Percentiles rank a stretch among this genome's conserved stretches.
These are phyloP conservation scores for Trebouxiophyceae sp. DNA, from an alignment of 163 green algal species.

Conservation along the genomic window DNA sequence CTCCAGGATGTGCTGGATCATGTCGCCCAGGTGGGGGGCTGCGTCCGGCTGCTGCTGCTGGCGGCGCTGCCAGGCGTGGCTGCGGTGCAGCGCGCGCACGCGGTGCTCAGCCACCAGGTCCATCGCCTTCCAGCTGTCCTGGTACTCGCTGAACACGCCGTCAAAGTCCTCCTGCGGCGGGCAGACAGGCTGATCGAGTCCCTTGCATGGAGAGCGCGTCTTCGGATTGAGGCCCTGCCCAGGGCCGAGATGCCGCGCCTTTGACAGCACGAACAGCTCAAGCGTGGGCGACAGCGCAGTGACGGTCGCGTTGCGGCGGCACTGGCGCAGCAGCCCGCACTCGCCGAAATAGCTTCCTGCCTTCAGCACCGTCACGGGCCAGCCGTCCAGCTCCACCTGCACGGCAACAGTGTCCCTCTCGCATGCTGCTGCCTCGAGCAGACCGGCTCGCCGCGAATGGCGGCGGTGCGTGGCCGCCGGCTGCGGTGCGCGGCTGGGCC, in stretches of 20 bases:
- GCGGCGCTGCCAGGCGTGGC: constrained; percentile 1
- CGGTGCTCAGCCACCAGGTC: constrained; percentile 27
- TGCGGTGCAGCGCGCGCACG: constrained; percentile 14
- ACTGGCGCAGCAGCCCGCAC: constrained; percentile 24
- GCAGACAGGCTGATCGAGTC: background rate
- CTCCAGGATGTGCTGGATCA: background rate
- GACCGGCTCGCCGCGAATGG: background rate
- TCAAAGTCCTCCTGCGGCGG: constrained; percentile 26
- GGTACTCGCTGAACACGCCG: constrained; percentile 22
- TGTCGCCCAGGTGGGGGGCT: background rate
- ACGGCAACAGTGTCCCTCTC: no score
- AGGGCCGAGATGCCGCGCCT: no score
- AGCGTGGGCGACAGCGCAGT: constrained; percentile 15
- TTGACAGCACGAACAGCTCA: constrained; percentile 30
- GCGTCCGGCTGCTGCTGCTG: background rate
- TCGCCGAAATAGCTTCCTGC: constrained; percentile 40
- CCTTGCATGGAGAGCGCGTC: background rate
- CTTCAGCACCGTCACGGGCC: constrained; percentile 24
- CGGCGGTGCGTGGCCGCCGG: no score
- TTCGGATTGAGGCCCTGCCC: no score
- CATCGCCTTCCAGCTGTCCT: constrained; percentile 17
- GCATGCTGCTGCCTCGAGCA: background rate
- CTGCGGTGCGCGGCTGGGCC: no score
- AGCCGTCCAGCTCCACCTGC: constrained; percentile 23
- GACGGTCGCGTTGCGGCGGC: constrained; percentile 23